A percentile compares a stretch with the other conserved stretches of the same genome.
Evolutionary conservation across 805 yeast species (phyloP).

Genomic region (Starmerella tilneyi): DNA sequence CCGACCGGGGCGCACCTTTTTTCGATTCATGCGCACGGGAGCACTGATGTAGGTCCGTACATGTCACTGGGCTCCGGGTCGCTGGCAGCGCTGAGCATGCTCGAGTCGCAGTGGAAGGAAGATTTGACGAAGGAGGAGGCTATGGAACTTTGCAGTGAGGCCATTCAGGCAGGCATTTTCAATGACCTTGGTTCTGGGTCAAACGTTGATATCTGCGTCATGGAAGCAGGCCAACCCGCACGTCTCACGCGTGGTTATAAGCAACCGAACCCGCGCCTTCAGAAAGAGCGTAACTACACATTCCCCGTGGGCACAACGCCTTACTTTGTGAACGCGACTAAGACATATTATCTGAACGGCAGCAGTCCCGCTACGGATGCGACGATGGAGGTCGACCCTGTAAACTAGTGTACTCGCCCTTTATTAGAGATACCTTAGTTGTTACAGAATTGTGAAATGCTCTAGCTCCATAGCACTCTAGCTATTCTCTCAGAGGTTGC

Average conservation of each 20-base stretch:
- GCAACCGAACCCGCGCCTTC: constrained; percentile 80
- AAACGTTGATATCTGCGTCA: constrained; percentile 92
- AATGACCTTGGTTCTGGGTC: constrained; percentile 98
- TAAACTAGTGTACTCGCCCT: constrained; percentile 7
- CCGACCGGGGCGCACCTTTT: constrained; percentile 91
- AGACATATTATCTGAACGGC: constrained; percentile 33
- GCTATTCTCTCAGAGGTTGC: no score
- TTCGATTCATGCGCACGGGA: constrained; percentile 94
- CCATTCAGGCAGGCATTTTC: constrained; percentile 97
- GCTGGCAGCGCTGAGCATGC: constrained; percentile 95
- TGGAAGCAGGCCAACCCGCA: constrained; percentile 77
- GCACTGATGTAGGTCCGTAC: constrained; percentile 91
- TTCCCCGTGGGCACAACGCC: constrained; percentile 94
- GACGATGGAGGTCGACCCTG: constrained; percentile 44
- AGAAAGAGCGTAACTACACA: constrained; percentile 72
- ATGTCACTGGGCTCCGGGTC: constrained; percentile 94
- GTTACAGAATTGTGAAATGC: no score
- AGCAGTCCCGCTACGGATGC: constrained; percentile 52
- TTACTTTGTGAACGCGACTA: constrained; percentile 49
- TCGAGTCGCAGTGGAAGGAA: constrained; percentile 78
- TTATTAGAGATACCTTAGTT: no score
- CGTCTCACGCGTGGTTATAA: constrained; percentile 72
- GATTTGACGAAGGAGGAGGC: constrained; percentile 80
- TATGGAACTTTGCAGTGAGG: constrained; percentile 78
- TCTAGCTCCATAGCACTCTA: no score